Base-by-base conservation (phyloP, 768 basidiomycete genomes). In the Russula griseocarnosa region DNA sequence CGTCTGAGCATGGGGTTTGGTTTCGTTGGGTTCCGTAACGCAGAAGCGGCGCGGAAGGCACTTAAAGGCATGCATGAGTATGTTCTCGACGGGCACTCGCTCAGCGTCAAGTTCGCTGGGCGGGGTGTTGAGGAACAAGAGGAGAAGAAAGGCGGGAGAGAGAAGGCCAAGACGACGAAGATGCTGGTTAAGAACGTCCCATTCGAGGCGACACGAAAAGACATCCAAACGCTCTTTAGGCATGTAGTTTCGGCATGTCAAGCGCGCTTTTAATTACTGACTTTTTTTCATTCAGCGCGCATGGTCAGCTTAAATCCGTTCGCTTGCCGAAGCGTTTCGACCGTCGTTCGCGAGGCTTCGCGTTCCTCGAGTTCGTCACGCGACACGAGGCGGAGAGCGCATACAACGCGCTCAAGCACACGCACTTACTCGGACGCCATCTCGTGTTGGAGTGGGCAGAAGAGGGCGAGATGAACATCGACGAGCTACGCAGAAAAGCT, bases 111-210 rank as follows among this genome's bases (percentile, higher is more conserved):
- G 73, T 95, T 94, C 62, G 92, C 96, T 3, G 90, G 91, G 22
- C 81, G 94, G 7, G 93, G 92, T 0, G 74, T 72, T 10, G 85
- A 84, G 46, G 89, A 85, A 40, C 85, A 83, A 55, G 78, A 73
- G 66, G 73, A 69, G 55, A 77, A 76, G 50, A 73, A 69, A 18
- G 78, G 71, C 36, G 78, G 73, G 61, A 75, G 71, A 28, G 76
- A 69, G 18, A 68, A 67, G 10, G 74, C 77, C 34, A 86, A 83
- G 63, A 88, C 90, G 66, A 90, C 94, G 67, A 98, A 98, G 84
- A 87, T 98, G 82, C 86, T 98, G 56, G 93, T 98, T 69, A 98
- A 98, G 84, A 99, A 99, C 70, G 82, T 98, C 59, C 94, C 97
- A 46, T 99, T 99, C 78, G 97, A 99, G 75, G 92, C 89, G 51